Conservation (phyloP, 306 rosid species). For the Oemleria cerasiformis region DNA sequence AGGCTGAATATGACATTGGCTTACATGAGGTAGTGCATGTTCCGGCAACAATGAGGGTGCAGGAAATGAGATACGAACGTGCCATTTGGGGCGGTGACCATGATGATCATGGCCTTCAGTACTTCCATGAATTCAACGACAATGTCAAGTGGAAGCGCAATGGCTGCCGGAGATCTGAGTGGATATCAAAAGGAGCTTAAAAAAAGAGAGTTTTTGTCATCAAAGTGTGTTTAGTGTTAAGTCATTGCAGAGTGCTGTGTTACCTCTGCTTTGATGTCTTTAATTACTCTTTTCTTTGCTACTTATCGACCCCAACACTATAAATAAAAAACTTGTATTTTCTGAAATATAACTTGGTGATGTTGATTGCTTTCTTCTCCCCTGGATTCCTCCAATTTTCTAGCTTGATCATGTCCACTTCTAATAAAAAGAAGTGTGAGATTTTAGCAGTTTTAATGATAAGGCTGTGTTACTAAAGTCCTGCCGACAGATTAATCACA, state of each 20-base stretch:
- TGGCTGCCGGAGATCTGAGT: constrained; percentile 13
- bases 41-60: constrained; percentile 14
- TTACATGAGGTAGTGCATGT: constrained; percentile 22
- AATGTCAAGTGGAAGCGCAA: constrained; percentile 14
- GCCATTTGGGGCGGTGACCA: constrained; percentile 17
- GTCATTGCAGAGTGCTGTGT: not conserved
- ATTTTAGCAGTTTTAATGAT: not conserved
- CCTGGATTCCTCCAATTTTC: not conserved
- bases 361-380: not conserved
- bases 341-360: not conserved
- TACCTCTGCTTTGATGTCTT: not conserved
- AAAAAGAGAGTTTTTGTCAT: not conserved
- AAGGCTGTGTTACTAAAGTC: not conserved
- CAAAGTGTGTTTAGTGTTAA: constrained; percentile 9
- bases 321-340: not conserved
- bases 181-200: constrained; percentile 36
- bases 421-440: too few species aligned
- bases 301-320: not conserved
- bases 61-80: constrained; percentile 29
- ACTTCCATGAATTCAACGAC: constrained; percentile 13
- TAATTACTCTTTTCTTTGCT: not conserved
- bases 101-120: not conserved
- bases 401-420: not conserved
- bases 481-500: not conserved
- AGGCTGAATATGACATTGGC: constrained; percentile 13